Percentiles rank a stretch among this genome's conserved stretches.
Conservation (phyloP, 441 rosid species). For the Croton setiger region DNA sequence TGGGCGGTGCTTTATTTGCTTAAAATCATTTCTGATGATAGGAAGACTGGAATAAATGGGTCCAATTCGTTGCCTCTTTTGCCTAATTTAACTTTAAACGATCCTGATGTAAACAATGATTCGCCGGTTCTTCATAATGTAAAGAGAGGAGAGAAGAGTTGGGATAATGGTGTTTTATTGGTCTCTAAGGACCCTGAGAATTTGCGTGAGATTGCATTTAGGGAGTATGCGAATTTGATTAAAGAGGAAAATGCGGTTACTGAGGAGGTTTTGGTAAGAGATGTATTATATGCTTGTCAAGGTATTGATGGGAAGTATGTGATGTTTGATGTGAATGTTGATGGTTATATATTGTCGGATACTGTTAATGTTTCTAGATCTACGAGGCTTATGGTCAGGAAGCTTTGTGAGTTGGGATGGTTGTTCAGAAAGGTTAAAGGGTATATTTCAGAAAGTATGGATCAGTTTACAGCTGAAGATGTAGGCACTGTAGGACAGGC, state of each 20-base stretch:
- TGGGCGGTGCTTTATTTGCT: constrained; percentile 88
- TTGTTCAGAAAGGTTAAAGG: constrained; percentile 78
- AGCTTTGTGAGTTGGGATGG: constrained; percentile 95
- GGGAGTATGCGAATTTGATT: constrained; percentile 60
- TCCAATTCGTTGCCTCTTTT: constrained; percentile 42
- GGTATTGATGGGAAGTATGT: constrained; percentile 88
- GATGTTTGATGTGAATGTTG: constrained; percentile 55
- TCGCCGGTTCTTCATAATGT: constrained; percentile 27
- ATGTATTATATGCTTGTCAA: constrained; percentile 85
- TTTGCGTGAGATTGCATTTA: constrained; percentile 69
- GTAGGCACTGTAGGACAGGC: constrained; percentile 94
- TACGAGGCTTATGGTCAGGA: constrained; percentile 64
- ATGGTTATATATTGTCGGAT: constrained; percentile 65
- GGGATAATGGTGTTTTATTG: constrained; percentile 73
- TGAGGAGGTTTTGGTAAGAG: constrained; percentile 82
- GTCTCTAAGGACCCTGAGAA: constrained; percentile 74
- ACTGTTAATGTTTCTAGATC: constrained; percentile 62
- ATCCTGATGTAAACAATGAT: constrained; percentile 27
- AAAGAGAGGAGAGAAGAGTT: constrained; percentile 39
- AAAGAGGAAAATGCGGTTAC: constrained; percentile 85
- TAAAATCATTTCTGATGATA: constrained; percentile 68
- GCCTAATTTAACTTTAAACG: constrained; percentile 53
- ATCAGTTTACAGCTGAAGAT: constrained; percentile 66
- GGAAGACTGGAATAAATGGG: constrained; percentile 34
- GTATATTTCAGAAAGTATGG: constrained; percentile 73